Evolutionary conservation across 805 yeast genomes (phyloP).

Genomic region (Metschnikowia sp.): DNA sequence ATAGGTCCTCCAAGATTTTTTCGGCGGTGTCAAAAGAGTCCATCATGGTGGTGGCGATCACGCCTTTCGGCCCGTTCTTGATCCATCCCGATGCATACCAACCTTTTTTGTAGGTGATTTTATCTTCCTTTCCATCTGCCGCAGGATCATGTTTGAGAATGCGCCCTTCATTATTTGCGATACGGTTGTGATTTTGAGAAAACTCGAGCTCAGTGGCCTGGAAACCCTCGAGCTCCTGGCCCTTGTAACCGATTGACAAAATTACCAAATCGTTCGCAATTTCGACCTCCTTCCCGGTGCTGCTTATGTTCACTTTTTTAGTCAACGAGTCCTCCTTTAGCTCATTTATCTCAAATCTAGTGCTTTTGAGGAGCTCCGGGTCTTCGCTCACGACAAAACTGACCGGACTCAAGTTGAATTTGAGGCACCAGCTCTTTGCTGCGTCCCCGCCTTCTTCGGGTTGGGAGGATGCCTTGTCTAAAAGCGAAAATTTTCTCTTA

Average conservation of each 20-base stretch:
- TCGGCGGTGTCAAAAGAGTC: slow-evolving; percentile 77
- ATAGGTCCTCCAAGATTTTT: slow-evolving; percentile 53
- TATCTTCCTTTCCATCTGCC: slow-evolving; percentile 17
- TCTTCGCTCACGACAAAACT: slow-evolving; percentile 44
- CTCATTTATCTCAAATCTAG: slow-evolving; percentile 49
- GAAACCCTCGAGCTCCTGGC: slow-evolving; percentile 60
- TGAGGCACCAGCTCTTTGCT: slow-evolving; percentile 56
- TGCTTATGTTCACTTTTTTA: slow-evolving; percentile 23
- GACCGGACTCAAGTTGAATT: slow-evolving; percentile 66
- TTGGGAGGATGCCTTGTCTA: slow-evolving; percentile 44
- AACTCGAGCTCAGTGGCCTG: slow-evolving; percentile 34
- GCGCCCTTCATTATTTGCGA: slow-evolving; percentile 36
- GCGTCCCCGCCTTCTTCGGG: neutral
- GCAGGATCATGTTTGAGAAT: slow-evolving; percentile 16
- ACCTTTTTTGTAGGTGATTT: slow-evolving; percentile 36
- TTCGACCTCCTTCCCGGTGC: slow-evolving; percentile 32
- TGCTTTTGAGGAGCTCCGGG: slow-evolving; percentile 37
- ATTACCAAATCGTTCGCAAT: slow-evolving; percentile 64
- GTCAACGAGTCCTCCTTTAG: slow-evolving; percentile 36
- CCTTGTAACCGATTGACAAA: slow-evolving; percentile 79
- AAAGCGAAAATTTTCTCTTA: slow-evolving; percentile 62
- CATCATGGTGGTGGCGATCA: slow-evolving; percentile 86
- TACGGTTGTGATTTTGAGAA: slow-evolving; percentile 22
- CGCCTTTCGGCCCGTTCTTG: slow-evolving; percentile 81
- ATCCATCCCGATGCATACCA: slow-evolving; percentile 91